Conservation (phyloP, 2,329 filamentous ascomycete genomes). For the Microdochium nivale region DNA sequence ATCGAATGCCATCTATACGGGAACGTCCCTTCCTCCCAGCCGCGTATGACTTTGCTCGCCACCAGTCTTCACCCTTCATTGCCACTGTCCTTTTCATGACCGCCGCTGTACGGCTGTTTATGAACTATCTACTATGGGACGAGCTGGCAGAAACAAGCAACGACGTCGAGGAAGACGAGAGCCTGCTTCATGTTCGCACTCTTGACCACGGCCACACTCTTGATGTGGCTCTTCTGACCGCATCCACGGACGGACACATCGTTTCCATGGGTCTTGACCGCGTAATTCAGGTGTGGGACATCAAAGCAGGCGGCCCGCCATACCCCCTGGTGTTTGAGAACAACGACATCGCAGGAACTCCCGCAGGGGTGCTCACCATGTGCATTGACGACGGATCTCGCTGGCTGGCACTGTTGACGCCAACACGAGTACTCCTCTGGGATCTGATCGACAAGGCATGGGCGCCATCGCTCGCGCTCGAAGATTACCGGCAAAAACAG, state of each 20-base stretch:
- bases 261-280: conserved; percentile 65
- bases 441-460: conserved; percentile 48
- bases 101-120: conserved; percentile 58
- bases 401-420: conserved; percentile 59
- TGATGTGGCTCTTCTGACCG: conserved; percentile 57
- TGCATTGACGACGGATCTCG: conserved; percentile 56
- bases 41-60: conserved; percentile 59
- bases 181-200: conserved; percentile 45
- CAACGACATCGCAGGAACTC: conserved; percentile 29
- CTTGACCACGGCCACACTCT: conserved; percentile 56
- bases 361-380: conserved; percentile 53
- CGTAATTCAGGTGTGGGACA: conserved; percentile 57
- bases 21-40: conserved; percentile 44
- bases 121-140: conserved; percentile 67
- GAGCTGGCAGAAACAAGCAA: conserved; percentile 39
- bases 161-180: conserved; percentile 35
- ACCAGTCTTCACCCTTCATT: conserved; percentile 50
- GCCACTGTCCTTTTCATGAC: conserved; percentile 54
- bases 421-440: conserved; percentile 53
- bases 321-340: conserved; percentile 31
- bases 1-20: conserved; percentile 48
- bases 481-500: conserved; percentile 48
- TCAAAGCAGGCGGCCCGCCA: conserved; percentile 33
- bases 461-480: conserved; percentile 43
- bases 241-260: conserved; percentile 55